These are phyloP conservation scores for Plectosphaerella sp. DNA, from an alignment of 2,329 filamentous ascomycete genomes.

Conservation along the genomic window DNA sequence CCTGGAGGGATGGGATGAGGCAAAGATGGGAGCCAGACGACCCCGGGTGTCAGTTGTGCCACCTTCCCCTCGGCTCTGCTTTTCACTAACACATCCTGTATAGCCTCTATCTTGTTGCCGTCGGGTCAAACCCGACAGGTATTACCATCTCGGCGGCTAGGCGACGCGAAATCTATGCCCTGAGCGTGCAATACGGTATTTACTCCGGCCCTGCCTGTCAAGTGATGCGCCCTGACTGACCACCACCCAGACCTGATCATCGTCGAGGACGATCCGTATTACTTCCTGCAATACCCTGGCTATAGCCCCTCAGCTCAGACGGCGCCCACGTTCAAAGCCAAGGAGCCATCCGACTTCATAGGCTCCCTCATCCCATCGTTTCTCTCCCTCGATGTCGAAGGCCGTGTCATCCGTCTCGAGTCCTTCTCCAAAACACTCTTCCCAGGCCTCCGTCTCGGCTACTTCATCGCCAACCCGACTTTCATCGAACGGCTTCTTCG, in stretches of 20 bases:
- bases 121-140: constrained; percentile 68
- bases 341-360: constrained; percentile 10
- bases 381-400: constrained; percentile 17
- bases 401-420: constrained; percentile 19
- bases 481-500: constrained; percentile 22
- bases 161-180: constrained; percentile 52
- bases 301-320: not conserved
- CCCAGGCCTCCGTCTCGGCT: constrained; percentile 63
- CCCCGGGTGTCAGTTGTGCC: constrained; percentile 13
- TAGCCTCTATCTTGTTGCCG: constrained; percentile 27
- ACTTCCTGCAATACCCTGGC: constrained; percentile 32
- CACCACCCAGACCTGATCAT: constrained; percentile 38
- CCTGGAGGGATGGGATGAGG: constrained; percentile 17
- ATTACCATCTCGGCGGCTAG: constrained; percentile 56
- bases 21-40: constrained; percentile 3
- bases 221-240: constrained; percentile 22
- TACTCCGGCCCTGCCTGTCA: constrained; percentile 64
- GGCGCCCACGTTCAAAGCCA: constrained; percentile 54
- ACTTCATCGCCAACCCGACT: constrained; percentile 43
- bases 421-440: constrained; percentile 35
- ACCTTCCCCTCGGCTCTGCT: not conserved
- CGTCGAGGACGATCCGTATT: constrained; percentile 56
- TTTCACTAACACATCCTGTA: not conserved
- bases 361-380: constrained; percentile 15
- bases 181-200: constrained; percentile 25